These are phyloP conservation scores for Aureobasidium pullulans DNA, from an alignment of 2,329 filamentous ascomycete genomes.

Conservation along the genomic window DNA sequence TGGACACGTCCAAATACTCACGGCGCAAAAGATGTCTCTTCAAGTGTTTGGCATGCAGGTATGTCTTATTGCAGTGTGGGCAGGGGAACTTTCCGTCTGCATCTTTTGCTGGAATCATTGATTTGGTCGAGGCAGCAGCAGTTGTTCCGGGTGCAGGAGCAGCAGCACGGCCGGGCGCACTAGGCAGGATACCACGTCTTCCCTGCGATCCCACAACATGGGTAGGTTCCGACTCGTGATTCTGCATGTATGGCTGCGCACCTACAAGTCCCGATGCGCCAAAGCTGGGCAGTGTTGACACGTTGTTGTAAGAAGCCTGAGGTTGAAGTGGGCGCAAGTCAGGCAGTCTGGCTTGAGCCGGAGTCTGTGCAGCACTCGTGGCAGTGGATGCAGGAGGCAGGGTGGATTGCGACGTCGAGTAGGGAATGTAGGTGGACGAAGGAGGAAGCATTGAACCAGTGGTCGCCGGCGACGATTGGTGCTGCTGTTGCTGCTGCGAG, in stretches of 20 bases:
- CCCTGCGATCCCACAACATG: slow-evolving; percentile 95
- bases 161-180: slow-evolving; percentile 76
- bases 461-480: slow-evolving; percentile 24
- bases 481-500: slow-evolving; percentile 20
- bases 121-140: slow-evolving; percentile 53
- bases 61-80: slow-evolving; percentile 96
- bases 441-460: slow-evolving; percentile 29
- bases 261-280: slow-evolving; percentile 22
- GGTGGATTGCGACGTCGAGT: slow-evolving; percentile 21
- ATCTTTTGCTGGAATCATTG: slow-evolving; percentile 86
- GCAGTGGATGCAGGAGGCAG: slow-evolving; percentile 28
- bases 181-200: slow-evolving; percentile 82
- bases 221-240: slow-evolving; percentile 55
- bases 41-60: slow-evolving; percentile 92
- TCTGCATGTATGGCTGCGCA: slow-evolving; percentile 30
- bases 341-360: slow-evolving; percentile 26
- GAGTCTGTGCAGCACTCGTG: slow-evolving; percentile 20
- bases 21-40: slow-evolving; percentile 93
- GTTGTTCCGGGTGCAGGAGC: slow-evolving; percentile 64
- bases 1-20: slow-evolving; percentile 49
- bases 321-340: slow-evolving; percentile 34
- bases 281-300: slow-evolving; percentile 30
- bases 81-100: slow-evolving; percentile 97
- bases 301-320: slow-evolving; percentile 31
- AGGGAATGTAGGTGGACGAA: slow-evolving; percentile 21